Conservation (phyloP, 176 grass and related monocot genomes). For the Canna indica region DNA sequence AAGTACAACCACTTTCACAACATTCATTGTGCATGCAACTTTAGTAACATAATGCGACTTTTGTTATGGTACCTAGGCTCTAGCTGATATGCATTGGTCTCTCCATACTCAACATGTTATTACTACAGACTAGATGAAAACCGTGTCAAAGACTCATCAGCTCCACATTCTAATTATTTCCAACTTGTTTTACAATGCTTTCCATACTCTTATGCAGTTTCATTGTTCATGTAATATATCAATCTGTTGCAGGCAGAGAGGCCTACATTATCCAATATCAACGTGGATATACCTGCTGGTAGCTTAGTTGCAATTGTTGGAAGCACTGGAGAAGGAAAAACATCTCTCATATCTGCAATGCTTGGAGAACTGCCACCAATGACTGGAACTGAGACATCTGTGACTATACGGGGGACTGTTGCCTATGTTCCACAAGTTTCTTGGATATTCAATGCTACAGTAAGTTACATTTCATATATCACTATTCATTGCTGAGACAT, state of each 20-base stretch:
- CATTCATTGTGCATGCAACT: too few species aligned
- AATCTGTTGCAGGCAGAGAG: constrained; percentile 50
- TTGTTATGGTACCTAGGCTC: too few species aligned
- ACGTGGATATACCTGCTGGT: constrained; percentile 81
- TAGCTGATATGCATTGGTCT: neutral
- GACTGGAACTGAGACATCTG: constrained; percentile 57
- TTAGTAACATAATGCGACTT: too few species aligned
- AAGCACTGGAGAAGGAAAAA: constrained; percentile 97
- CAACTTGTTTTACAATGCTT: neutral
- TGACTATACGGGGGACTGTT: constrained; percentile 59
- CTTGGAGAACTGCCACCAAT: constrained; percentile 81
- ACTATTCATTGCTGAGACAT: neutral
- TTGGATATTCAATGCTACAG: constrained; percentile 99
- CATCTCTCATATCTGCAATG: constrained; percentile 96
- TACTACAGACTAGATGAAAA: neutral
- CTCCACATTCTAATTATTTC: neutral
- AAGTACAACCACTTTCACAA: too few species aligned
- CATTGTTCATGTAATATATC: neutral
- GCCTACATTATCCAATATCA: constrained; percentile 88
- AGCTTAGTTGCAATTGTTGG: constrained; percentile 91
- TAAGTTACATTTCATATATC: constrained; percentile 33
- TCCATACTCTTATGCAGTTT: neutral
- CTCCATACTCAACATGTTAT: neutral
- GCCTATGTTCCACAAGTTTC: constrained; percentile 99
- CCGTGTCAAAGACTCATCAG: neutral